Conservation (phyloP, 371 early-diverging fungal species). For the Mortierella sp. region DNA sequence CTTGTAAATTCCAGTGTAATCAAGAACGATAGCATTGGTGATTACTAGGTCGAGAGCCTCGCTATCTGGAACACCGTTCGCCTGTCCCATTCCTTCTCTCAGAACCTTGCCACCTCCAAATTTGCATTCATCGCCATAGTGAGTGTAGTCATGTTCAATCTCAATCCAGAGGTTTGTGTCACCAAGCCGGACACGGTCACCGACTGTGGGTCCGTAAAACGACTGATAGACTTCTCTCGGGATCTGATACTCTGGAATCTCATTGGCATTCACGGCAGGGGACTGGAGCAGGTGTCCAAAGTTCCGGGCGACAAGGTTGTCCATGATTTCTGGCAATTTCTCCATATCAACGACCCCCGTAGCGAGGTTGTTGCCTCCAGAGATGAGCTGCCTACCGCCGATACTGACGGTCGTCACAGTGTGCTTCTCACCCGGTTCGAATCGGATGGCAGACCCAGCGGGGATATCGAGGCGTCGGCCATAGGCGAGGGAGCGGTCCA, state of each 20-base stretch:
- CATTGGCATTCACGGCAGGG: constrained; percentile 30
- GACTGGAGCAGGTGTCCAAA: constrained; percentile 72
- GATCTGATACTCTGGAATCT: constrained; percentile 63
- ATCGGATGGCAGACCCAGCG: constrained; percentile 79
- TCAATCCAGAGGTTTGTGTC: constrained; percentile 87
- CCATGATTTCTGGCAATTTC: constrained; percentile 58
- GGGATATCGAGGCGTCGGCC: constrained; percentile 92
- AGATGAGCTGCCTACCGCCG: constrained; percentile 81
- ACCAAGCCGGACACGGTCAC: constrained; percentile 87
- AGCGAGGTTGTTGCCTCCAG: constrained; percentile 87
- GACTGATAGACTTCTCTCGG: constrained; percentile 84
- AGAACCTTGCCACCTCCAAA: constrained; percentile 89
- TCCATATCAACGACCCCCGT: constrained; percentile 73
- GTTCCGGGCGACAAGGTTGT: constrained; percentile 55
- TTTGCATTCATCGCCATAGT: constrained; percentile 93
- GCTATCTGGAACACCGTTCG: constrained; percentile 63
- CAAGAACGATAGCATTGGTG: constrained; percentile 91
- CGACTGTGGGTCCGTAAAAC: constrained; percentile 92
- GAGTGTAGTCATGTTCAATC: constrained; percentile 88
- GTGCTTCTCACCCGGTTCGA: constrained; percentile 88
- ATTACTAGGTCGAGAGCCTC: constrained; percentile 91
- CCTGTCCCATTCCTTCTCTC: constrained; percentile 95
- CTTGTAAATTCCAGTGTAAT: constrained; percentile 95
- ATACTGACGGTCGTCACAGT: constrained; percentile 84
- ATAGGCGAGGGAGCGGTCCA: constrained; percentile 86